These are phyloP conservation scores for Clathrospora elynae DNA, from an alignment of 2,329 filamentous ascomycete species.

Conservation along the genomic window DNA sequence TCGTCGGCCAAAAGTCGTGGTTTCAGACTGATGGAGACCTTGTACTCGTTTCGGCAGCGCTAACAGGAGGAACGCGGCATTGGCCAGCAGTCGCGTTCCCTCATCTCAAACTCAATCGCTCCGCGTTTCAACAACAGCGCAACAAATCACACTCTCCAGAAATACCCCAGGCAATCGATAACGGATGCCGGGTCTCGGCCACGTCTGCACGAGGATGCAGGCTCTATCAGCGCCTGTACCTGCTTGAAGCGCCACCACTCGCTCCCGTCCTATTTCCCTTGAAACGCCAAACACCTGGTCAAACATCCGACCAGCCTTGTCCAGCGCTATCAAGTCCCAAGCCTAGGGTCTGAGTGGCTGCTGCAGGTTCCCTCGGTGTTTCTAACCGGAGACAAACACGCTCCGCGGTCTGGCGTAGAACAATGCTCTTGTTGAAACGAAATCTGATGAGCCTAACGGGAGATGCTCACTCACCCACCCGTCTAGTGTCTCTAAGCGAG, in stretches of 20 bases:
- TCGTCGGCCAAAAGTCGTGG: constrained; percentile 12
- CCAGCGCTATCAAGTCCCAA: constrained; percentile 20
- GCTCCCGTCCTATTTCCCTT: constrained; percentile 34
- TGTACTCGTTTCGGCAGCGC: constrained; percentile 17
- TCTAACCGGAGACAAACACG: constrained; percentile 24
- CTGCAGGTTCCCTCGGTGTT: constrained; percentile 25
- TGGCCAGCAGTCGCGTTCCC: constrained; percentile 17
- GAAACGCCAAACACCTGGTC: constrained; percentile 34
- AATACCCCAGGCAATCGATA: constrained; percentile 10
- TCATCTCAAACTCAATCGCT: constrained; percentile 16
- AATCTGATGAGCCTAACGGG: constrained; percentile 18
- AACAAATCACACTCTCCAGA: constrained; percentile 18
- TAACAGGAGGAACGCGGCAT: constrained; percentile 8
- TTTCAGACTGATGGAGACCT: constrained; percentile 17
- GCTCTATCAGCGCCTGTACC: constrained; percentile 12
- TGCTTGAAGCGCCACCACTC: constrained; percentile 34
- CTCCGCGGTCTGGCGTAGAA: constrained; percentile 14
- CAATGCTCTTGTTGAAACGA: constrained; percentile 32
- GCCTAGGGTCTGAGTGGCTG: constrained; percentile 21
- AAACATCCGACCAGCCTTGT: constrained; percentile 26
- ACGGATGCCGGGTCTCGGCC: constrained; percentile 15
- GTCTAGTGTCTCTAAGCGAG: constrained; percentile 13
- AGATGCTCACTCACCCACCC: constrained; percentile 17
- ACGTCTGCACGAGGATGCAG: constrained; percentile 17
- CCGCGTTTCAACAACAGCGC: constrained; percentile 23